Base-by-base conservation (phyloP, 2,329 filamentous ascomycete genomes). In the Penicillium olsonii region DNA sequence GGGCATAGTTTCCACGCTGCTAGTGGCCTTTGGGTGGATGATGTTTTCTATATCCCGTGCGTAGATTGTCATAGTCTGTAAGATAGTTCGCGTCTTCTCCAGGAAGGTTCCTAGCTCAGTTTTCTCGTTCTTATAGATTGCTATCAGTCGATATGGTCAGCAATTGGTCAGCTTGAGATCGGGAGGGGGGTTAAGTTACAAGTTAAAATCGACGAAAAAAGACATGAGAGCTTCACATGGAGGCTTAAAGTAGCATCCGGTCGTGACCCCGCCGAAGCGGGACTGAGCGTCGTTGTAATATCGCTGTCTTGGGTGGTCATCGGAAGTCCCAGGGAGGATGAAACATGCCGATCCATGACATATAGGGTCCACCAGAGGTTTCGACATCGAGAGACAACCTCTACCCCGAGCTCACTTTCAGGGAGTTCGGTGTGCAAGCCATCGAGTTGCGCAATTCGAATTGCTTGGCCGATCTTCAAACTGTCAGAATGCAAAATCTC, bases 21-120 rank as follows among this genome's bases (percentile, higher is more conserved):
- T 66, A 17, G 62, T 53, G 2, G 68, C 65, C 14, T 68, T 67
- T 7, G 61, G 43, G 5, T 59, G 52, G 15, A 73, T 63, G 1
- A 70, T 71, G 2, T 59, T 63, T 10, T 74, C 69, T 4, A 75
- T 68, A 2, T 74, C 70, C 26, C 70, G 63, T 0, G 71, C 72
- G 20, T 72, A 65, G 0, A 63, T 63, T 0, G 69, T 70, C 37
- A 75, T 50, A 0, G 68, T 70, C 2, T 72, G 64, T 0, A 74
- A 47, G 2, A 73, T 72, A 2, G 63, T 60, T 4, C 63, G 58
- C 0, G 68, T 74, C 17, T 60, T 59, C 14, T 73, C 68, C 0
- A 75, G 56, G 37, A 73, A 75, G 1, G 56, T 52, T 0, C 52
- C 65, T 0, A 73, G 59, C 0, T 63, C 61, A 2, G 64, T 70